phyloP scores from a whole-genome alignment of 2,329 filamentous ascomycete species.

The Trichoderma citrinoviride region DNA sequence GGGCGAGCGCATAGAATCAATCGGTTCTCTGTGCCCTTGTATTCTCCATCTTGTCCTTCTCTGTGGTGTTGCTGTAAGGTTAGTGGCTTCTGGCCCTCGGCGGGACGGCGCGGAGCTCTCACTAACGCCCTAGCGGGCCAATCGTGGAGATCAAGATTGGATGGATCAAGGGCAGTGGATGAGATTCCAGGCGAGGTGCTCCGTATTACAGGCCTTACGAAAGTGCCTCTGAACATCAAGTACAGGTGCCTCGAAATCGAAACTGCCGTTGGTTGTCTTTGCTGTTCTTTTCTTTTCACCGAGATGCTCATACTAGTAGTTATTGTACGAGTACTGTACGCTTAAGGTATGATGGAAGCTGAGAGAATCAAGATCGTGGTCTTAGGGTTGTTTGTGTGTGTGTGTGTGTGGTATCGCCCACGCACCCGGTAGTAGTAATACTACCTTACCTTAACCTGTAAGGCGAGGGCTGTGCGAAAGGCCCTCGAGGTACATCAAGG shows the following conservation, averaged over 20 bases:
- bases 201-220: no score
- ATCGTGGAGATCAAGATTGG: background rate
- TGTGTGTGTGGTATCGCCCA: background rate
- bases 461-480: background rate
- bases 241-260: no score
- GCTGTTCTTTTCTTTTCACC: no score
- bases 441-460: no score
- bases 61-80: background rate
- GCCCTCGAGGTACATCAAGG: background rate
- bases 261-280: no score
- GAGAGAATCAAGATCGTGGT: background rate
- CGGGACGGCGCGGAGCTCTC: slow-evolving; percentile 9
- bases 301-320: no score
- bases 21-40: background rate
- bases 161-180: no score
- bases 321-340: no score
- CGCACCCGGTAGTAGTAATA: background rate
- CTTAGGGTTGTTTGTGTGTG: no score
- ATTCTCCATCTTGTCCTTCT: background rate
- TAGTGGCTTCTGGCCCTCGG: background rate
- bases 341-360: no score
- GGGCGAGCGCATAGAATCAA: background rate
- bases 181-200: no score
- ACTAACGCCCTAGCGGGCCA: background rate
- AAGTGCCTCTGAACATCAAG: no score